These are phyloP conservation scores for Rauvolfia tetraphylla DNA, from an alignment of 257 asterid species.

Conservation along the genomic window DNA sequence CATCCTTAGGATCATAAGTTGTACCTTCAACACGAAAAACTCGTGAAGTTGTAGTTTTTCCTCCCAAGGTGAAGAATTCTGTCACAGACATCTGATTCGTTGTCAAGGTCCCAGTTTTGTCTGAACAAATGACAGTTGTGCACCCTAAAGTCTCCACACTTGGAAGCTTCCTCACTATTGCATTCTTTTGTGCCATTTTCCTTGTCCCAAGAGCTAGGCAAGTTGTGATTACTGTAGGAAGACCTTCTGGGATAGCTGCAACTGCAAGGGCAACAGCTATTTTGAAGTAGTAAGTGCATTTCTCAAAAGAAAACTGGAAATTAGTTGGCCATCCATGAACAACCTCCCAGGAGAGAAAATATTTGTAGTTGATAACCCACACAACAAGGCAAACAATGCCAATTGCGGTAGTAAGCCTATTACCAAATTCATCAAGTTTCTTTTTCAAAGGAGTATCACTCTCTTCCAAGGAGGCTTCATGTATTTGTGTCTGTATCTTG, in stretches of 20 bases:
- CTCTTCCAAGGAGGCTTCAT: conserved; percentile 61
- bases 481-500: conserved; percentile 56
- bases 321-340: conserved; percentile 55
- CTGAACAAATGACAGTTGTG: conserved; percentile 71
- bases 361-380: conserved; percentile 60
- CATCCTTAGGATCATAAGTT: conserved; percentile 75
- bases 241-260: conserved; percentile 84
- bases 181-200: conserved; percentile 66
- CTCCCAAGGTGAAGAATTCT: conserved; percentile 53
- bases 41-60: conserved; percentile 28
- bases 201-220: conserved; percentile 68
- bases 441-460: conserved; percentile 60
- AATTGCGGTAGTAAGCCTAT: conserved; percentile 50
- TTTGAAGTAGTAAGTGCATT: conserved; percentile 68
- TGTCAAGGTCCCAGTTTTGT: conserved; percentile 68
- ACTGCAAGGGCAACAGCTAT: conserved; percentile 76
- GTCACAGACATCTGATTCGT: conserved; percentile 67
- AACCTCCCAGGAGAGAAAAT: conserved; percentile 58
- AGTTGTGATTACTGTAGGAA: conserved; percentile 71
- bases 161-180: conserved; percentile 66
- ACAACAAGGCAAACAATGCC: conserved; percentile 55
- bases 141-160: conserved; percentile 78
- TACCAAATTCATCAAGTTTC: conserved; percentile 72
- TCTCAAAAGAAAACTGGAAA: conserved; percentile 53
- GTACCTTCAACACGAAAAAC: conserved; percentile 54